Evolutionary conservation across 73 alveolate genomes (phyloP).

Genomic region (Symbiodinium natans): DNA sequence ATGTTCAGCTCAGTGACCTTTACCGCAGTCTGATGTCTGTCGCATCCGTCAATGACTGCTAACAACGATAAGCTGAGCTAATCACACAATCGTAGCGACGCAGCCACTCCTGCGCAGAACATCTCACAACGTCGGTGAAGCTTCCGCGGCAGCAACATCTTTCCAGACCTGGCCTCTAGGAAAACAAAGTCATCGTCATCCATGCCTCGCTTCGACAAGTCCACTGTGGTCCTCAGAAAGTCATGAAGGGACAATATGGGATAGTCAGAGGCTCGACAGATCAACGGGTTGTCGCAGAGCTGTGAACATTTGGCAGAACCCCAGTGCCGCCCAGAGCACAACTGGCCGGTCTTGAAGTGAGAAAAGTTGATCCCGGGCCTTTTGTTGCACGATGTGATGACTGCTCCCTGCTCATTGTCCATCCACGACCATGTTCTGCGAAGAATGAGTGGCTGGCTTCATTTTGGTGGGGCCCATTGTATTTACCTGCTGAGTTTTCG

Average conservation of each 20-base stretch:
- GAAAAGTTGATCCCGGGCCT: constrained; percentile 88
- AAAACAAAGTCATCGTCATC: constrained; percentile 92
- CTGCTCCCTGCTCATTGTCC: too few relatives aligned
- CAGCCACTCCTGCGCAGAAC: constrained; percentile 59
- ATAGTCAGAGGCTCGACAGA: not conserved
- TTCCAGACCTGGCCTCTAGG: constrained; percentile 48
- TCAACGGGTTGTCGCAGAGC: not conserved
- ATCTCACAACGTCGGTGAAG: not conserved
- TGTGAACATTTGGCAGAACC: not conserved
- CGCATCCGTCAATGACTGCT: not conserved
- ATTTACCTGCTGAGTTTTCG: constrained; percentile 12
- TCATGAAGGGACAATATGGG: not conserved
- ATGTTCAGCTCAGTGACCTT: constrained; percentile 87
- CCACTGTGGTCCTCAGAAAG: constrained; percentile 13
- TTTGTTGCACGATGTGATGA: not conserved
- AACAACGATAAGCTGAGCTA: not conserved
- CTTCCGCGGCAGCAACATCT: not conserved
- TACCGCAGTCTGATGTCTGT: too few relatives aligned
- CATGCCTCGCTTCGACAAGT: constrained; percentile 61
- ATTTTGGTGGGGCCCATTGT: constrained; percentile 90
- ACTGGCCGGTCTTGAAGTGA: constrained; percentile 76
- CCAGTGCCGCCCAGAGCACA: constrained; percentile 16
- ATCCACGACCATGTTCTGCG: not conserved
- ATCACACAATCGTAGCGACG: constrained; percentile 46
- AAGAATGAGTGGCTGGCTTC: not conserved